Evolutionary conservation across 2,329 filamentous ascomycete species (phyloP).

Genomic region (Calonectria hongkongensis): DNA sequence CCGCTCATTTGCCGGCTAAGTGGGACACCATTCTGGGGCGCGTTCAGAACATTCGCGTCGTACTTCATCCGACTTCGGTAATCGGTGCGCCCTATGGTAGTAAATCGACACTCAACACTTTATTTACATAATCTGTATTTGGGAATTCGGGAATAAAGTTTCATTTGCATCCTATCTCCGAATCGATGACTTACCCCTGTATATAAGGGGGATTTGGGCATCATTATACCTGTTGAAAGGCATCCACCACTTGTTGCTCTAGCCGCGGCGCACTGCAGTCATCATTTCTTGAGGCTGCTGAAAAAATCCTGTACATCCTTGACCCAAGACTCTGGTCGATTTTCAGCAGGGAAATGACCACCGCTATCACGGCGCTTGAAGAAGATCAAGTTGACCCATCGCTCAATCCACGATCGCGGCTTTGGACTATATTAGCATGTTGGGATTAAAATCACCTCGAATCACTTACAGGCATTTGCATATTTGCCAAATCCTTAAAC

Average conservation of each 20-base stretch:
- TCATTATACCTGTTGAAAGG: too few relatives aligned
- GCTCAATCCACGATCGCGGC: slow-evolving; percentile 12
- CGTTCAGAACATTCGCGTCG: too few relatives aligned
- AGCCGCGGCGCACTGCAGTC: too few relatives aligned
- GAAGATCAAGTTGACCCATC: not conserved
- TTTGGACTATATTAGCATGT: not conserved
- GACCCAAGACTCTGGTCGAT: not conserved
- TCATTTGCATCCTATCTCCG: too few relatives aligned
- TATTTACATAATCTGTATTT: too few relatives aligned
- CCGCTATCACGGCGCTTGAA: not conserved
- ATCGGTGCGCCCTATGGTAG: too few relatives aligned
- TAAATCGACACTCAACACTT: too few relatives aligned
- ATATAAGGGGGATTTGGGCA: too few relatives aligned
- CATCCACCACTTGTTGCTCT: too few relatives aligned
- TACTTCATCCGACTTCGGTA: too few relatives aligned
- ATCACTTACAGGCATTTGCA: not conserved
- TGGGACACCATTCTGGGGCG: not conserved
- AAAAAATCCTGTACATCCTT: slow-evolving; percentile 6
- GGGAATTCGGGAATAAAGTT: too few relatives aligned
- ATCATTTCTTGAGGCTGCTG: not conserved
- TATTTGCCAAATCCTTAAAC: not conserved
- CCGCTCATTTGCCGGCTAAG: not conserved
- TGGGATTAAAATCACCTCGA: not conserved
- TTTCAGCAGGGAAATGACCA: slow-evolving; percentile 17
- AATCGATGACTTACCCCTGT: too few relatives aligned